A percentile compares a stretch with the other conserved stretches of the same genome.
These are phyloP conservation scores for Cylindrotheca closterium DNA, from an alignment of 108 stramenopile species.

Conservation along the genomic window DNA sequence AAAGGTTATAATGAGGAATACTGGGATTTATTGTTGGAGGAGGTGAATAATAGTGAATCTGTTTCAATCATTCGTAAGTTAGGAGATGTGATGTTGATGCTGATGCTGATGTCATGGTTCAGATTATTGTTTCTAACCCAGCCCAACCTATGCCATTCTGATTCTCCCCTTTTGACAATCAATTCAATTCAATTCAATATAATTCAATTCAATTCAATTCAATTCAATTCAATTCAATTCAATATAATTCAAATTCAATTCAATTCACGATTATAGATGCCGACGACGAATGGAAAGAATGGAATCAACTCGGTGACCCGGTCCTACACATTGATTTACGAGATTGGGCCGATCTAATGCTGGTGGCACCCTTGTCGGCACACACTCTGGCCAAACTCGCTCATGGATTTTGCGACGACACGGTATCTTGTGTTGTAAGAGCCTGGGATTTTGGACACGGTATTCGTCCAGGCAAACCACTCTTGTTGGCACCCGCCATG, in stretches of 20 bases:
- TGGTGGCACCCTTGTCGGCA: constrained; percentile 85
- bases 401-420: constrained; percentile 88
- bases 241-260: constrained; percentile 4
- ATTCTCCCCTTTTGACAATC: too few species aligned
- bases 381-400: constrained; percentile 85
- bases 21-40: constrained; percentile 38
- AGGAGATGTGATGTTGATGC: not conserved
- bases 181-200: too few species aligned
- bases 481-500: constrained; percentile 93
- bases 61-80: constrained; percentile 23
- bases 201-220: not conserved
- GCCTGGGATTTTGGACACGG: constrained; percentile 87
- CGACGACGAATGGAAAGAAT: constrained; percentile 79
- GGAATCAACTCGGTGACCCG: constrained; percentile 73
- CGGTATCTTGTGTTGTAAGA: constrained; percentile 73
- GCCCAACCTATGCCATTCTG: too few species aligned
- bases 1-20: constrained; percentile 52
- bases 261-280: constrained; percentile 39
- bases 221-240: not conserved
- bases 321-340: constrained; percentile 92
- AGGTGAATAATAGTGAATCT: constrained; percentile 5
- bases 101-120: too few species aligned
- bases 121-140: too few species aligned
- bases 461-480: constrained; percentile 55
- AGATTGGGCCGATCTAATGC: constrained; percentile 83